Percentiles rank a stretch among this genome's conserved stretches.
phyloP scores from a whole-genome alignment of 2,329 filamentous ascomycete species.

The Torrubiellomyces zombiae region DNA sequence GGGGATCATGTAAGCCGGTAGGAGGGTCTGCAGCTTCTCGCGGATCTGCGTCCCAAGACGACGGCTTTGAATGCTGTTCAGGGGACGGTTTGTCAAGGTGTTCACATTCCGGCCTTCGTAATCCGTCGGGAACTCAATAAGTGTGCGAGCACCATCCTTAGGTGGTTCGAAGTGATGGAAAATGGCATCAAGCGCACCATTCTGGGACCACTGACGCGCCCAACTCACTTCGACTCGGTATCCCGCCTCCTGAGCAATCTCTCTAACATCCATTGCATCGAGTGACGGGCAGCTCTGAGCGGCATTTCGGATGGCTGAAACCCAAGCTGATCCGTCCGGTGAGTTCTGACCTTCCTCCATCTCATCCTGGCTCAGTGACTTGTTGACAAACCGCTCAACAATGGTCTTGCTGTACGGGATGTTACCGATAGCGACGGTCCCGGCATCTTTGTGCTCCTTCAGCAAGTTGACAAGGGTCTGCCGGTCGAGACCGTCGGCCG shows the following conservation, averaged over 20 bases:
- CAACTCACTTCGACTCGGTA: conserved; percentile 29
- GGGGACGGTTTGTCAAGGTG: conserved; percentile 6
- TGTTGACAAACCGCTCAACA: no score
- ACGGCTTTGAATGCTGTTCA: no score
- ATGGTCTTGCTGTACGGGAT: no score
- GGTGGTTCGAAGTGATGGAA: conserved; percentile 17
- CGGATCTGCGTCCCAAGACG: no score
- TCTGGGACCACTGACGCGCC: conserved; percentile 19
- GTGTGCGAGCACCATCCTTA: neutral
- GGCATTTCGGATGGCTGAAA: conserved; percentile 1
- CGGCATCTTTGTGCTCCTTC: no score
- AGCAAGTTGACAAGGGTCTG: no score
- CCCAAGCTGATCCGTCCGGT: no score
- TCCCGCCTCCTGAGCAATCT: conserved; percentile 16
- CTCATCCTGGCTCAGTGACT: conserved; percentile 6
- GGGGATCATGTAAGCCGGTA: no score
- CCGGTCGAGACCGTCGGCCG: no score
- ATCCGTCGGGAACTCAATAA: conserved; percentile 11
- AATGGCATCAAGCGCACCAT: conserved; percentile 11
- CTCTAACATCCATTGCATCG: conserved; percentile 6
- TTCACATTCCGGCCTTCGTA: conserved; percentile 1
- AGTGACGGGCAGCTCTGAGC: conserved; percentile 3
- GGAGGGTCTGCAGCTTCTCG: no score
- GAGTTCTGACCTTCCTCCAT: no score
- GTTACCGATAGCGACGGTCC: no score